Percentiles rank a stretch among this genome's conserved stretches.
Conservation (phyloP, 176 grass and related monocot genomes). For the Aegilops umbellulata region DNA sequence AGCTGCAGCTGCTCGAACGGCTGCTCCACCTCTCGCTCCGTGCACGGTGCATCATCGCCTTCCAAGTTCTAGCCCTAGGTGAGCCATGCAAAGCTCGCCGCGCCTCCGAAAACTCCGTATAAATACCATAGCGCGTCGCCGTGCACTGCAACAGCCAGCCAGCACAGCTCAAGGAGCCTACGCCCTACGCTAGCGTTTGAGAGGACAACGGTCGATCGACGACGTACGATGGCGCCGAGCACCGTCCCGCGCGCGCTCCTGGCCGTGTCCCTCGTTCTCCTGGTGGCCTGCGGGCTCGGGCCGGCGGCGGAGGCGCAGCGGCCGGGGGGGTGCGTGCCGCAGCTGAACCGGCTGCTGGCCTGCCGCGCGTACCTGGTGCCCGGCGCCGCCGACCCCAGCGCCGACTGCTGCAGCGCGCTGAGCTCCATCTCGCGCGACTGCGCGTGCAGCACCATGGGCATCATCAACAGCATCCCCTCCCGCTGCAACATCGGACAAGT, state of each 20-base stretch:
- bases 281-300: background rate
- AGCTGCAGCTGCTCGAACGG: background rate
- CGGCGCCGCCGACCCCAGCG: conserved; percentile 54
- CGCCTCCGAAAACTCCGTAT: background rate
- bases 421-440: conserved; percentile 51
- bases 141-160: background rate
- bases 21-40: background rate
- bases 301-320: conserved; percentile 25
- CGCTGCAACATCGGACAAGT: conserved; percentile 45
- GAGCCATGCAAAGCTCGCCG: conserved; percentile 43
- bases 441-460: conserved; percentile 69
- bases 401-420: conserved; percentile 71
- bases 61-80: background rate
- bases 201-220: background rate
- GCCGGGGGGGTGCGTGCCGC: conserved; percentile 41
- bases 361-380: conserved; percentile 67
- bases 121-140: conserved; percentile 13
- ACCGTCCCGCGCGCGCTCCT: background rate
- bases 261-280: conserved; percentile 20
- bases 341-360: conserved; percentile 56
- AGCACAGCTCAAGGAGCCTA: background rate
- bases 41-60: background rate
- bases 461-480: conserved; percentile 75
- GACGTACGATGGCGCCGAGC: background rate
- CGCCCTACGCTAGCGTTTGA: background rate